These are phyloP conservation scores for Verticillium nonalfalfae DNA, from an alignment of 2,329 filamentous ascomycete genomes.

Conservation along the genomic window DNA sequence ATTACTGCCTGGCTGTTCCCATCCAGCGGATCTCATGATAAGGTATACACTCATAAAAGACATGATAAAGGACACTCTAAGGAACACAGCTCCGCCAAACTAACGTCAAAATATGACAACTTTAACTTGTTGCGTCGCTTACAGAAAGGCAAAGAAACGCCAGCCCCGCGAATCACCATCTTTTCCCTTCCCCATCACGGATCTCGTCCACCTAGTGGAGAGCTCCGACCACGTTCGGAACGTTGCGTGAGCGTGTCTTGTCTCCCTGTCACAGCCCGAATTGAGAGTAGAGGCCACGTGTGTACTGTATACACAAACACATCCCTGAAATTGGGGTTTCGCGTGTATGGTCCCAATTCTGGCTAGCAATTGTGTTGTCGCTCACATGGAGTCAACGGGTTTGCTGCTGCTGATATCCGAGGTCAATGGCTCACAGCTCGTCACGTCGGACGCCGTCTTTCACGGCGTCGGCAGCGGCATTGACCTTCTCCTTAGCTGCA, in stretches of 20 bases:
- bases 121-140: background rate
- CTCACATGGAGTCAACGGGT: too few species aligned
- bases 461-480: constrained; percentile 1
- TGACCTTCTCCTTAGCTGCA: background rate
- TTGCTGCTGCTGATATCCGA: background rate
- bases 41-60: background rate
- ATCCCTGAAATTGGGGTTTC: background rate
- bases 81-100: background rate
- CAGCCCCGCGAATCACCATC: background rate
- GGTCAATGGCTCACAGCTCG: background rate
- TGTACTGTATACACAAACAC: background rate
- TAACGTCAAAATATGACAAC: background rate
- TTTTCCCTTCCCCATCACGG: background rate
- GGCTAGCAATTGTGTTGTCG: background rate
- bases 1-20: background rate
- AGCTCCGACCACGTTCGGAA: background rate
- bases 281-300: background rate
- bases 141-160: background rate
- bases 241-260: background rate
- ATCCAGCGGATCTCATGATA: background rate
- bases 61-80: background rate
- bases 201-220: background rate
- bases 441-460: background rate
- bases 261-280: background rate
- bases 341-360: background rate